phyloP scores from a whole-genome alignment of 2,329 filamentous ascomycete genomes.

The Aureobasidium subglaciale region DNA sequence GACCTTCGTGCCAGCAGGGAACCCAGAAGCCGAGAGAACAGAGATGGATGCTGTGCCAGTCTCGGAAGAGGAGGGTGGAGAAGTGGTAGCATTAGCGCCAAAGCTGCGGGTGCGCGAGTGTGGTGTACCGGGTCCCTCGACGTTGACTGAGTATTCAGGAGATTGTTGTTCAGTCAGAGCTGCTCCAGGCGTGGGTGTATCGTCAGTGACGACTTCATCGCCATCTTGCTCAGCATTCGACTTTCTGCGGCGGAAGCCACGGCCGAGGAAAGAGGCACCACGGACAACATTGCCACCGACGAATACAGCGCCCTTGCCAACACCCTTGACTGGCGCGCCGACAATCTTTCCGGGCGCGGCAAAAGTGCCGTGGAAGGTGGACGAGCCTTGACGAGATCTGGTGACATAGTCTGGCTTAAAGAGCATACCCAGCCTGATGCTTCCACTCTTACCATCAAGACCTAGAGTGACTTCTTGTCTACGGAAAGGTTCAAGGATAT shows the following conservation, averaged over 20 bases:
- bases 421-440: constrained; percentile 71
- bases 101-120: constrained; percentile 44
- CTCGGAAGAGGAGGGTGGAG: constrained; percentile 42
- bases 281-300: constrained; percentile 76
- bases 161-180: background rate
- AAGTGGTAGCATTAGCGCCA: constrained; percentile 23
- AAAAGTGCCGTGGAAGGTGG: constrained; percentile 89
- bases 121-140: constrained; percentile 25
- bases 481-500: constrained; percentile 76
- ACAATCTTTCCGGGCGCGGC: constrained; percentile 81
- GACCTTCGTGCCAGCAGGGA: constrained; percentile 41
- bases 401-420: constrained; percentile 92
- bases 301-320: constrained; percentile 64
- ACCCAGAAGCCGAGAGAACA: constrained; percentile 71
- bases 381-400: constrained; percentile 78
- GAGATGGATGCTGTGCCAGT: constrained; percentile 73
- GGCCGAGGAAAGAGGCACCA: constrained; percentile 83
- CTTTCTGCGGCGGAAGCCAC: constrained; percentile 70
- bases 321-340: constrained; percentile 90
- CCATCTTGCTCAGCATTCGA: constrained; percentile 5
- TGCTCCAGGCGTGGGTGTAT: constrained; percentile 17
- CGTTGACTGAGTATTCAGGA: background rate
- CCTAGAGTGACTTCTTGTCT: constrained; percentile 65
- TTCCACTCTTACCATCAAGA: constrained; percentile 84
- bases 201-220: constrained; percentile 18